Conservation (phyloP, 345 rosid species). For the Eucalyptus curtisii region DNA sequence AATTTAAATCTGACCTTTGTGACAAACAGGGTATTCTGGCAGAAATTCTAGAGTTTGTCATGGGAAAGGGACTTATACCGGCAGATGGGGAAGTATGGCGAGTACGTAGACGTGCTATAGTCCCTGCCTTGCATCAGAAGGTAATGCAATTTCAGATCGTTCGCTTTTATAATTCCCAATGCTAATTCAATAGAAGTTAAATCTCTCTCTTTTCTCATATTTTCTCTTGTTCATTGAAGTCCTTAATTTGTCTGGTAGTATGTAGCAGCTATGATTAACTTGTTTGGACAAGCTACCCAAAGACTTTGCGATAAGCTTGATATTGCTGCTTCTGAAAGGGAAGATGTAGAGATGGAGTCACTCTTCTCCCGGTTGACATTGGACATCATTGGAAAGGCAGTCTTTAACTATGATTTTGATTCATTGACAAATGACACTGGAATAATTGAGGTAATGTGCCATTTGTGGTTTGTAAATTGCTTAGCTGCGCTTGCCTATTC, state of each 20-base stretch:
- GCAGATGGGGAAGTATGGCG: constrained; percentile 99
- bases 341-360: constrained; percentile 93
- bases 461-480: neutral
- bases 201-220: neutral
- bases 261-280: constrained; percentile 82
- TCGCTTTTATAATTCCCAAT: neutral
- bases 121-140: constrained; percentile 92
- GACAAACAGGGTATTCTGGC: constrained; percentile 73
- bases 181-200: neutral
- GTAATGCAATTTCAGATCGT: constrained; percentile 10
- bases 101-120: constrained; percentile 81
- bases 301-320: constrained; percentile 83
- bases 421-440: constrained; percentile 87
- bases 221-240: neutral
- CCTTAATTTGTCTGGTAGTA: constrained; percentile 31
- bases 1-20: constrained; percentile 1
- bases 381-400: constrained; percentile 92
- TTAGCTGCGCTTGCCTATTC: neutral
- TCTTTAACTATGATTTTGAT: constrained; percentile 90
- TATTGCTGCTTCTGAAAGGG: constrained; percentile 65
- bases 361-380: constrained; percentile 90
- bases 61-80: constrained; percentile 96
- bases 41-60: constrained; percentile 92
- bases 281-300: constrained; percentile 76
- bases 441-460: constrained; percentile 66